Evolutionary conservation across 2,329 filamentous ascomycete genomes (phyloP).

Genomic region (Beauveria medogensis): DNA sequence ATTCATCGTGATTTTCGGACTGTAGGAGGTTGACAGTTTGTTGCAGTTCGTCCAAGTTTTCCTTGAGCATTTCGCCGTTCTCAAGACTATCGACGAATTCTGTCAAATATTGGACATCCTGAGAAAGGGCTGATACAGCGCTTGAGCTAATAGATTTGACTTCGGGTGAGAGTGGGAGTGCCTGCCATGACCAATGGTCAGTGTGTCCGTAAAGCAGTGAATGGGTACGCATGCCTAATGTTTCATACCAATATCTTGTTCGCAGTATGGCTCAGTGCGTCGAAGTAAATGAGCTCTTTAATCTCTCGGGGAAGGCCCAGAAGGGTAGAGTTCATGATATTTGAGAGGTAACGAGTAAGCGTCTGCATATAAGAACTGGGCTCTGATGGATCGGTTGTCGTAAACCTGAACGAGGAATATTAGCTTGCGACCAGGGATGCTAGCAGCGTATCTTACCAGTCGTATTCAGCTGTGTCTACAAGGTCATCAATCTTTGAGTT

Average conservation of each 20-base stretch:
- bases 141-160: constrained; percentile 84
- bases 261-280: constrained; percentile 84
- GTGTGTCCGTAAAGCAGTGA: background rate
- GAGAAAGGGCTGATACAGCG: constrained; percentile 70
- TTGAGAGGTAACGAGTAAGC: constrained; percentile 81
- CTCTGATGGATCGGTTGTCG: constrained; percentile 53
- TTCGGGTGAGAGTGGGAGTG: constrained; percentile 66
- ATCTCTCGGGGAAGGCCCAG: constrained; percentile 91
- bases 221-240: constrained; percentile 17
- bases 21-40: constrained; percentile 88
- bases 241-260: constrained; percentile 66
- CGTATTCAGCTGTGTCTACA: constrained; percentile 93
- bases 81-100: constrained; percentile 82
- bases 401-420: constrained; percentile 32
- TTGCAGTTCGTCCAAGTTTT: constrained; percentile 85
- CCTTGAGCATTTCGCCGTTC: constrained; percentile 74
- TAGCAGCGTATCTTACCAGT: constrained; percentile 52
- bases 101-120: constrained; percentile 76
- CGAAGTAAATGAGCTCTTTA: constrained; percentile 96
- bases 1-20: constrained; percentile 87
- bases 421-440: background rate
- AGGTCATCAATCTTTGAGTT: constrained; percentile 98
- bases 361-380: constrained; percentile 95
- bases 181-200: constrained; percentile 31
- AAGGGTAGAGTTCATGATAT: constrained; percentile 93